These are phyloP conservation scores for Coniferiporia weirii DNA, from an alignment of 1,284 basidiomycete species.

Conservation along the genomic window DNA sequence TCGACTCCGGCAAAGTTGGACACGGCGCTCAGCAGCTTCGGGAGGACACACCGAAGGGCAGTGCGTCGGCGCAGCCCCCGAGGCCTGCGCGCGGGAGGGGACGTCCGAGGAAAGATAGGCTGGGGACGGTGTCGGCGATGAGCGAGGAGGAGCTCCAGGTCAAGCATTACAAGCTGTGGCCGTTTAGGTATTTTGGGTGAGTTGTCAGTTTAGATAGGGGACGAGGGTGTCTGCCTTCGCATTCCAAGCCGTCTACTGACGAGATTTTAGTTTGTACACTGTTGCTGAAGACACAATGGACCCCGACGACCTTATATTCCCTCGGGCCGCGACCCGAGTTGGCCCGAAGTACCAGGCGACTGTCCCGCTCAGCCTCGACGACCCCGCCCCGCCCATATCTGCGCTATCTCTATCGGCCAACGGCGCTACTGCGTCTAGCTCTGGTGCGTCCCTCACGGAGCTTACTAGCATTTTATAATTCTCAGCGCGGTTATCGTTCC, in stretches of 20 bases:
- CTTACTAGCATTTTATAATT: too few species aligned
- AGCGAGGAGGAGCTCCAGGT: constrained; percentile 73
- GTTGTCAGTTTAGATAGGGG: constrained; percentile 24
- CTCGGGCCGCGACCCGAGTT: constrained; percentile 81
- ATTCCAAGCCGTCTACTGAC: background rate
- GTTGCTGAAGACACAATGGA: constrained; percentile 90
- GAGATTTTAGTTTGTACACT: constrained; percentile 69
- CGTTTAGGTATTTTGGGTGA: constrained; percentile 94
- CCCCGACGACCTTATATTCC: constrained; percentile 92
- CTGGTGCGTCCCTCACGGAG: background rate
- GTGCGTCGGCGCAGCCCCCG: background rate
- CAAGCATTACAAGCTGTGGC: constrained; percentile 90
- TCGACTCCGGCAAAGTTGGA: constrained; percentile 38
- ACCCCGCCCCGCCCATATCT: constrained; percentile 10
- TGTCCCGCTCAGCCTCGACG: constrained; percentile 48
- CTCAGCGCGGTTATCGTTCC: too few species aligned
- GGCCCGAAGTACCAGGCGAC: constrained; percentile 83
- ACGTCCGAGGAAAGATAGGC: constrained; percentile 62
- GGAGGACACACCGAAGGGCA: constrained; percentile 9
- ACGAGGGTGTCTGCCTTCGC: background rate
- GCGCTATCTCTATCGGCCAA: background rate
- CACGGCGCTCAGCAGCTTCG: background rate
- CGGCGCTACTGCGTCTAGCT: background rate
- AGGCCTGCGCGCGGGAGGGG: constrained; percentile 48
- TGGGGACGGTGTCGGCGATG: constrained; percentile 45